These are phyloP conservation scores for Stygiomarasmius scandens DNA, from an alignment of 1,284 basidiomycete species.

Conservation along the genomic window DNA sequence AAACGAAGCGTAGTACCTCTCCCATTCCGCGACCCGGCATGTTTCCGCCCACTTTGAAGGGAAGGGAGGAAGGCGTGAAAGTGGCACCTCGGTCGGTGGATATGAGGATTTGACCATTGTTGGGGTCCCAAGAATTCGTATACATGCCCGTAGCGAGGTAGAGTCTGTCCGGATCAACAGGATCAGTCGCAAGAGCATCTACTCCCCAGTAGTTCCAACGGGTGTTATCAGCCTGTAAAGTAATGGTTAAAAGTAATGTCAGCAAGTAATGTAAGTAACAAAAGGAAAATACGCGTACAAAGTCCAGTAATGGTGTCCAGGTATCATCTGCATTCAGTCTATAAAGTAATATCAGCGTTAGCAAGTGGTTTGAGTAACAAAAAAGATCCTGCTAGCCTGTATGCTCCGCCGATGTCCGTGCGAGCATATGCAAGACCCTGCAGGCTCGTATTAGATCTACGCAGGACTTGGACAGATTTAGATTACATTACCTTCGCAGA, in stretches of 20 bases:
- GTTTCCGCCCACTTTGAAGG: constrained; percentile 70
- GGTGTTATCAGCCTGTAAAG: constrained; percentile 38
- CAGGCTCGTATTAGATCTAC: constrained; percentile 16
- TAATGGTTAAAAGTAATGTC: not conserved
- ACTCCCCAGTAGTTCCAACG: constrained; percentile 69
- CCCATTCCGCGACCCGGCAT: constrained; percentile 68
- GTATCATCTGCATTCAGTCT: constrained; percentile 60
- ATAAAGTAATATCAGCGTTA: too few relatives aligned
- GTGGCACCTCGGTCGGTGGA: constrained; percentile 60
- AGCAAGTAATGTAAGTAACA: not conserved
- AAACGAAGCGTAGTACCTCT: constrained; percentile 30
- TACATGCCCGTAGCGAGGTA: constrained; percentile 53
- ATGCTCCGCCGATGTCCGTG: constrained; percentile 69
- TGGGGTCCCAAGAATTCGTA: constrained; percentile 68
- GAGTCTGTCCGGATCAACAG: constrained; percentile 55
- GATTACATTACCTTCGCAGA: constrained; percentile 37
- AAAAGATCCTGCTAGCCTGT: too few relatives aligned
- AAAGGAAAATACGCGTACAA: constrained; percentile 28
- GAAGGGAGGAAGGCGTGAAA: constrained; percentile 51
- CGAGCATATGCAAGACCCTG: constrained; percentile 66
- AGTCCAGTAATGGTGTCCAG: constrained; percentile 65
- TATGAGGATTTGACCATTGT: constrained; percentile 65
- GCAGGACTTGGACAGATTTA: too few relatives aligned
- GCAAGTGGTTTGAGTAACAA: too few relatives aligned
- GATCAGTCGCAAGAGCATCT: constrained; percentile 66